Percentiles rank a stretch among this genome's conserved stretches.
These are phyloP conservation scores for Pseudomonodictys pantanalensis DNA, from an alignment of 495 filamentous ascomycete species.

Conservation along the genomic window DNA sequence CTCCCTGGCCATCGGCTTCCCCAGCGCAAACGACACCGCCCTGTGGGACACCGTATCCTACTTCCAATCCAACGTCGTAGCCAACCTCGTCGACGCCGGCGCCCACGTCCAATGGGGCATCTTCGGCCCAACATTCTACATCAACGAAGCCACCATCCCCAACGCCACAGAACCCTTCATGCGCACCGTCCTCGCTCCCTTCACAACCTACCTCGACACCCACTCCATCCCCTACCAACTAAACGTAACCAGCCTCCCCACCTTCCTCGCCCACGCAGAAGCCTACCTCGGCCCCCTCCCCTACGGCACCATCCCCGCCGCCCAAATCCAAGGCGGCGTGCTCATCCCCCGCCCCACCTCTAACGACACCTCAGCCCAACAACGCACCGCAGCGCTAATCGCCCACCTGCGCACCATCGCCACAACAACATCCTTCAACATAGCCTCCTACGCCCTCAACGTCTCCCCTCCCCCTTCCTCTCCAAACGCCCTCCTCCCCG, in stretches of 20 bases:
- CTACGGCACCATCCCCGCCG: background rate
- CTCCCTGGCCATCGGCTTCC: background rate
- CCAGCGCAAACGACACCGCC: background rate
- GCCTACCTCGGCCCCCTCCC: conserved; percentile 10
- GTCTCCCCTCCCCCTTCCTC: conserved; percentile 1
- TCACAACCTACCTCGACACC: conserved; percentile 1
- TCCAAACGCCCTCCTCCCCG: conserved; percentile 25
- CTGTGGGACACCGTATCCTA: conserved; percentile 7
- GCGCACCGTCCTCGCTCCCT: background rate
- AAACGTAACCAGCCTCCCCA: conserved; percentile 8
- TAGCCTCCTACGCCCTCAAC: conserved; percentile 12
- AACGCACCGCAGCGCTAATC: background rate
- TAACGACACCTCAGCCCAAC: too few relatives aligned
- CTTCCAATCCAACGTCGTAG: background rate
- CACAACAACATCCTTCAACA: conserved; percentile 4
- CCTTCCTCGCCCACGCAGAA: background rate
- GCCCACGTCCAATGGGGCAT: conserved; percentile 12
- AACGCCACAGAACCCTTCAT: conserved; percentile 3
- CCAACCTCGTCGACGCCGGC: conserved; percentile 21
- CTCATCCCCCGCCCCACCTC: conserved; percentile 5
- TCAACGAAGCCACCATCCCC: conserved; percentile 8
- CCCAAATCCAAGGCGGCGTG: conserved; percentile 10
- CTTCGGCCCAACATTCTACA: background rate
- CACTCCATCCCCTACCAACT: conserved; percentile 4
- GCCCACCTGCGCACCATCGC: background rate